These are phyloP conservation scores for Microdochium bolleyi DNA, from an alignment of 2,329 filamentous ascomycete species.

Conservation along the genomic window DNA sequence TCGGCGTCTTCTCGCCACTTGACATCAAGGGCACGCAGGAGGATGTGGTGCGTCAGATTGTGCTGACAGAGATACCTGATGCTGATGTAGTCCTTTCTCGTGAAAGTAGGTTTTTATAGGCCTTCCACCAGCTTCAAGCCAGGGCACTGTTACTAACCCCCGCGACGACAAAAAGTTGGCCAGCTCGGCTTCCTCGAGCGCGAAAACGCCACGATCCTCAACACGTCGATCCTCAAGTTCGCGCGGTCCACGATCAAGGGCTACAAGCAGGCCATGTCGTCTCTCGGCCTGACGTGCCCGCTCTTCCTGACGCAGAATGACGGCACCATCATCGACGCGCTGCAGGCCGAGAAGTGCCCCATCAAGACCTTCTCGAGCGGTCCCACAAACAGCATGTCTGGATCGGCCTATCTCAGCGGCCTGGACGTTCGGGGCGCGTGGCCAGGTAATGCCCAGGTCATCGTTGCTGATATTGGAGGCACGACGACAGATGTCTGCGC, in stretches of 20 bases:
- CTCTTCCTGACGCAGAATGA: slow-evolving; percentile 58
- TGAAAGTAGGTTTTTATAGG: slow-evolving; percentile 14
- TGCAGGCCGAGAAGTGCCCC: slow-evolving; percentile 44
- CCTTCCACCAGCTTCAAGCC: background rate
- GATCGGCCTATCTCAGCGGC: slow-evolving; percentile 42
- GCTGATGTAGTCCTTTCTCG: slow-evolving; percentile 41
- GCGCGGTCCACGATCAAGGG: slow-evolving; percentile 47
- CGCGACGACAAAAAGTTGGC: slow-evolving; percentile 31
- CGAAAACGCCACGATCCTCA: slow-evolving; percentile 58
- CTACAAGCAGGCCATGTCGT: slow-evolving; percentile 41
- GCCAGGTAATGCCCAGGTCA: slow-evolving; percentile 21
- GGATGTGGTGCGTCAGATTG: slow-evolving; percentile 34
- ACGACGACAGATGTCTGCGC: slow-evolving; percentile 59
- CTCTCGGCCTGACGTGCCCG: slow-evolving; percentile 40
- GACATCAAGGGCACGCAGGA: slow-evolving; percentile 39
- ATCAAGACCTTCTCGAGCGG: slow-evolving; percentile 56
- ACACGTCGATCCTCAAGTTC: slow-evolving; percentile 52
- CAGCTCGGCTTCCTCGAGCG: slow-evolving; percentile 50
- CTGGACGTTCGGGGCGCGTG: slow-evolving; percentile 13
- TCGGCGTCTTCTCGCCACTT: slow-evolving; percentile 45
- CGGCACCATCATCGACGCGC: slow-evolving; percentile 48
- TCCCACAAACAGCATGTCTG: slow-evolving; percentile 56
- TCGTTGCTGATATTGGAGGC: slow-evolving; percentile 61
- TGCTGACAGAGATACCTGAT: slow-evolving; percentile 28
- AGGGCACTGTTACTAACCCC: too few species aligned